Percentiles rank a stretch among this genome's conserved stretches.
phyloP scores from a whole-genome alignment of 2,329 filamentous ascomycete genomes.

The Zasmidium cellare region DNA sequence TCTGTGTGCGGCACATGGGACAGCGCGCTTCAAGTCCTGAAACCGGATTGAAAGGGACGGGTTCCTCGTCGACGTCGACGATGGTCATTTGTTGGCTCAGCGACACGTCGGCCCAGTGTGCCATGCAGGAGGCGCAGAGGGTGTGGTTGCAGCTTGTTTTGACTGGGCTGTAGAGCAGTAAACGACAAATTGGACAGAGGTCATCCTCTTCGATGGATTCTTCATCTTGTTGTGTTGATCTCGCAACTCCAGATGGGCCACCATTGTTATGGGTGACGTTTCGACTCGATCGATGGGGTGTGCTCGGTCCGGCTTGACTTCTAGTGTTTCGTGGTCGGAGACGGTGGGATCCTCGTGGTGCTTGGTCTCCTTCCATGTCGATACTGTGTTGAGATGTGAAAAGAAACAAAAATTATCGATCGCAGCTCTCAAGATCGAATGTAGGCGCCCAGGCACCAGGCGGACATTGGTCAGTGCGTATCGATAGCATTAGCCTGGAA shows the following conservation, averaged over 20 bases:
- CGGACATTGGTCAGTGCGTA: too few species aligned
- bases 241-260: not conserved
- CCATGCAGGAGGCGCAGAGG: conserved; percentile 48
- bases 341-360: not conserved
- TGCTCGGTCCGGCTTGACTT: not conserved
- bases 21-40: conserved; percentile 41
- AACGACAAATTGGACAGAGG: conserved; percentile 47
- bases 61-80: conserved; percentile 39
- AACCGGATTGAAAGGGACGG: conserved; percentile 29
- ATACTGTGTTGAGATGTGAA: not conserved
- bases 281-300: not conserved
- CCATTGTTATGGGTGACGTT: not conserved
- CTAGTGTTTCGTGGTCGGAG: not conserved
- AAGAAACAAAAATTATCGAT: not conserved
- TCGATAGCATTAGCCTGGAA: too few species aligned
- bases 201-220: conserved; percentile 40
- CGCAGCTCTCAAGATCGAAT: not conserved
- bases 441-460: not conserved
- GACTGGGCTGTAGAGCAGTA: conserved; percentile 45
- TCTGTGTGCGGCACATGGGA: conserved; percentile 48
- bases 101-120: conserved; percentile 47
- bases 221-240: not conserved
- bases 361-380: not conserved
- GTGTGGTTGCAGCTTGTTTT: conserved; percentile 45
- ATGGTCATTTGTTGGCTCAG: conserved; percentile 40